Percentiles rank a stretch among this genome's conserved stretches.
Conservation (phyloP, 1,139 yeast species). For the Fermentozyma sake region DNA sequence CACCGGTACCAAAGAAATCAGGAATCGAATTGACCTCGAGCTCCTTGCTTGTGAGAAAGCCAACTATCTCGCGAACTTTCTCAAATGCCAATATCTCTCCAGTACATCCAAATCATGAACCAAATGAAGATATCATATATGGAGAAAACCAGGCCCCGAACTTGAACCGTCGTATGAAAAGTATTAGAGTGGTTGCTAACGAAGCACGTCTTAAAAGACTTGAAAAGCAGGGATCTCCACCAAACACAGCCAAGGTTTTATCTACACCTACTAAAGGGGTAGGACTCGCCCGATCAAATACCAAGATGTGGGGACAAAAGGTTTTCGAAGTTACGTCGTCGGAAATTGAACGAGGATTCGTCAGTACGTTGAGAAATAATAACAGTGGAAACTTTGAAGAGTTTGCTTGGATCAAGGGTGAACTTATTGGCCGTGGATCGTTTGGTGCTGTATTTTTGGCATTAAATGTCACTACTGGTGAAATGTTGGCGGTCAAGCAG, state of each 20-base stretch:
- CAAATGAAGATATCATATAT: slow-evolving; percentile 29
- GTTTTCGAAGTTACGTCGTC: slow-evolving; percentile 87
- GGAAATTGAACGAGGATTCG: slow-evolving; percentile 54
- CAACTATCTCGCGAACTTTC: slow-evolving; percentile 43
- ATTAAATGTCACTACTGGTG: slow-evolving; percentile 93
- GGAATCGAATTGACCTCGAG: too few relatives aligned
- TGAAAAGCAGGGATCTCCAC: slow-evolving; percentile 28
- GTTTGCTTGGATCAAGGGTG: slow-evolving; percentile 98
- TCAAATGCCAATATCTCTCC: slow-evolving; percentile 47
- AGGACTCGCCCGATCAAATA: slow-evolving; percentile 65
- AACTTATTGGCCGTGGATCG: slow-evolving; percentile 91
- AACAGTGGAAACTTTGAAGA: slow-evolving; percentile 70
- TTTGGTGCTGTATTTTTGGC: slow-evolving; percentile 96
- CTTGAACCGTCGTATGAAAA: slow-evolving; percentile 60
- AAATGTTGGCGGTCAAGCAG: slow-evolving; percentile 98
- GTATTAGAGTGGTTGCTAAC: slow-evolving; percentile 86
- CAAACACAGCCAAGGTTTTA: too few relatives aligned
- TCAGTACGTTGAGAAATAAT: slow-evolving; percentile 52
- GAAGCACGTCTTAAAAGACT: slow-evolving; percentile 70
- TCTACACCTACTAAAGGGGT: slow-evolving; percentile 1
- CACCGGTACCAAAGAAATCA: slow-evolving; percentile 40
- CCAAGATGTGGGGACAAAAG: slow-evolving; percentile 96
- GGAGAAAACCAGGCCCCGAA: slow-evolving; percentile 26
- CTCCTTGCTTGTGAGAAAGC: slow-evolving; percentile 20
- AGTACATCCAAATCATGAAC: slow-evolving; percentile 15